Percentiles rank a stretch among this genome's conserved stretches.
Evolutionary conservation across 2,329 filamentous ascomycete species (phyloP).

Genomic region (Botrytis medusae): DNA sequence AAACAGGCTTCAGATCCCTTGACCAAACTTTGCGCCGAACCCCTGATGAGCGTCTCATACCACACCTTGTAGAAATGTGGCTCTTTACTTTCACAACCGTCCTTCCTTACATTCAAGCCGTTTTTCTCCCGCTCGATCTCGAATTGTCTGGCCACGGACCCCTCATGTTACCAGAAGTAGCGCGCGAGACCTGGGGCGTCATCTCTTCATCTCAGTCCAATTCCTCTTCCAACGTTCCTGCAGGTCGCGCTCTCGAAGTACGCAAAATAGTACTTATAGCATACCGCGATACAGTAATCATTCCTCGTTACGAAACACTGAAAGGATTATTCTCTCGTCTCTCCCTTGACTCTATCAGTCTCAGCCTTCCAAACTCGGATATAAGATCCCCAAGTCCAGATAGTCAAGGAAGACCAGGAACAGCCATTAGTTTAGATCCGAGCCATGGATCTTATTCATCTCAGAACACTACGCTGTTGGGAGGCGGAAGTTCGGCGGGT

Average conservation of each 20-base stretch:
- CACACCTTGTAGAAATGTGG: slow-evolving; percentile 90
- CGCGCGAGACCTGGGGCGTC: slow-evolving; percentile 87
- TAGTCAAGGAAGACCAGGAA: slow-evolving; percentile 61
- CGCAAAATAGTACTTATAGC: slow-evolving; percentile 83
- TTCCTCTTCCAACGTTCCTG: slow-evolving; percentile 42
- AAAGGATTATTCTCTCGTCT: slow-evolving; percentile 89
- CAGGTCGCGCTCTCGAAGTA: slow-evolving; percentile 67
- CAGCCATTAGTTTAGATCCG: slow-evolving; percentile 72
- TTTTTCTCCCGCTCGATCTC: slow-evolving; percentile 88
- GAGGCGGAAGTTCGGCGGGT: slow-evolving; percentile 50
- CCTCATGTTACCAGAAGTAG: slow-evolving; percentile 74
- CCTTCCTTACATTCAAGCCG: slow-evolving; percentile 89
- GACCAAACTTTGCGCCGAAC: slow-evolving; percentile 79
- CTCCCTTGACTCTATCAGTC: slow-evolving; percentile 68
- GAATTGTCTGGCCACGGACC: slow-evolving; percentile 85
- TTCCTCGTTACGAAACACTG: slow-evolving; percentile 84
- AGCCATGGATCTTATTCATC: slow-evolving; percentile 77
- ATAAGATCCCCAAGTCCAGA: slow-evolving; percentile 50
- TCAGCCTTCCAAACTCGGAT: slow-evolving; percentile 47
- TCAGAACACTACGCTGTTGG: slow-evolving; percentile 73
- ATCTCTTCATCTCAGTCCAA: slow-evolving; percentile 50
- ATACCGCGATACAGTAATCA: slow-evolving; percentile 84
- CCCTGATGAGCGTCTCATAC: slow-evolving; percentile 84
- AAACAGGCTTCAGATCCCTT: slow-evolving; percentile 81
- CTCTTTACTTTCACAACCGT: slow-evolving; percentile 88